Conservation (phyloP, 2,329 filamentous ascomycete species). For the Bipolaris cookei region DNA sequence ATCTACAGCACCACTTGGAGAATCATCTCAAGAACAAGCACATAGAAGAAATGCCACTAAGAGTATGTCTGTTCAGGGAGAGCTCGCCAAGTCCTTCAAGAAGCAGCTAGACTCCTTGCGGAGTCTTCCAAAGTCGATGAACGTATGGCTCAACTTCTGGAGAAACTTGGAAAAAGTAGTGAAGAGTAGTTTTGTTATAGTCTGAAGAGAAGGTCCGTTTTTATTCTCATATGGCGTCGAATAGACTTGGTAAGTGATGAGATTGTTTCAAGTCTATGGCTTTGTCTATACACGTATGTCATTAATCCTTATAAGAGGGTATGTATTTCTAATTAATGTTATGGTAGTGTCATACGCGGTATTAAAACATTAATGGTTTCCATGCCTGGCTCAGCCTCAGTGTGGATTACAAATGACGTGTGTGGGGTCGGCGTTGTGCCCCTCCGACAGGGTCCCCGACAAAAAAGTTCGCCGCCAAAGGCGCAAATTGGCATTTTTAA, state of each 20-base stretch:
- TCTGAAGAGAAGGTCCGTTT: neutral
- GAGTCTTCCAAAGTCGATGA: neutral
- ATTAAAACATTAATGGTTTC: neutral
- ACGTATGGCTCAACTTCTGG: neutral
- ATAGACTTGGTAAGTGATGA: neutral
- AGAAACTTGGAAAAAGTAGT: neutral
- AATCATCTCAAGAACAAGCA: neutral
- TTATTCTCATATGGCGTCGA: neutral
- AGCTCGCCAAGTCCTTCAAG: neutral
- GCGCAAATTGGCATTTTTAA: conserved; percentile 43
- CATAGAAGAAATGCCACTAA: neutral
- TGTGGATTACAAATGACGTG: conserved; percentile 39
- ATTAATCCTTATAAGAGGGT: neutral
- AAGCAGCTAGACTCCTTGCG: neutral
- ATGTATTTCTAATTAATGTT: no score
- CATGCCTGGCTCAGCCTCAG: neutral
- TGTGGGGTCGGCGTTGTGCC: conserved; percentile 32
- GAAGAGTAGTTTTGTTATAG: neutral
- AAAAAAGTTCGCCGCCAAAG: conserved; percentile 43
- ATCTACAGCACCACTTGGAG: neutral
- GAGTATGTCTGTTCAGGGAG: neutral
- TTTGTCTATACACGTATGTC: neutral
- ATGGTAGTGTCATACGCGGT: neutral
- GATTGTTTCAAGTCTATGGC: neutral
- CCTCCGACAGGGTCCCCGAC: conserved; percentile 28